Conservation (phyloP, 495 filamentous ascomycete genomes). For the Neurospora tetrasperma region DNA sequence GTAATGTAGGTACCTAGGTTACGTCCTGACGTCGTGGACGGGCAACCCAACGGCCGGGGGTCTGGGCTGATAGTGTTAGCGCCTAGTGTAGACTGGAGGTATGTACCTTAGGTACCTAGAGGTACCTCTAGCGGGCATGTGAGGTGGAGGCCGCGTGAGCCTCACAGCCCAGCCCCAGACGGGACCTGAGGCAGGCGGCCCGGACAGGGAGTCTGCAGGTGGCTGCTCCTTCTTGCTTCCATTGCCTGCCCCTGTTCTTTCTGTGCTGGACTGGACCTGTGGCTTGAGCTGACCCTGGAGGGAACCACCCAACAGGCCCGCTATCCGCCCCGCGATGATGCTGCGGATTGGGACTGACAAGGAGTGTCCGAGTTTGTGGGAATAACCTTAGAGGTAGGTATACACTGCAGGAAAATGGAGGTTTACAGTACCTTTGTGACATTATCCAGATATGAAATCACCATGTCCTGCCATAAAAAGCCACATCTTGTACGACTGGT, state of each 20-base stretch:
- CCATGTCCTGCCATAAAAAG: background rate
- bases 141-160: background rate
- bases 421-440: background rate
- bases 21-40: constrained; percentile 12
- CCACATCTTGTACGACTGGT: background rate
- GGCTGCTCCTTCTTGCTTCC: too few relatives aligned
- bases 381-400: background rate
- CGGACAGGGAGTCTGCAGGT: too few relatives aligned
- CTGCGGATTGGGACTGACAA: background rate
- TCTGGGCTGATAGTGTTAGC: background rate
- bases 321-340: background rate
- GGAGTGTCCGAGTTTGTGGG: background rate
- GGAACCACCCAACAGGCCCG: too few relatives aligned
- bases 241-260: background rate
- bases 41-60: background rate
- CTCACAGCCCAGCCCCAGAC: background rate
- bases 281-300: background rate
- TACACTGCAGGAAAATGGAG: background rate
- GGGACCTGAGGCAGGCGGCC: too few relatives aligned
- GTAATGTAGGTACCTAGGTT: background rate
- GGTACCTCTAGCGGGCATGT: too few relatives aligned
- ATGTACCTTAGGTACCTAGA: too few relatives aligned
- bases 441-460: background rate
- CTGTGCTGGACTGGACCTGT: background rate
- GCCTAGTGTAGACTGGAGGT: background rate